Base-by-base conservation (phyloP, 2,329 filamentous ascomycete genomes). In the Shiraia sp. region DNA sequence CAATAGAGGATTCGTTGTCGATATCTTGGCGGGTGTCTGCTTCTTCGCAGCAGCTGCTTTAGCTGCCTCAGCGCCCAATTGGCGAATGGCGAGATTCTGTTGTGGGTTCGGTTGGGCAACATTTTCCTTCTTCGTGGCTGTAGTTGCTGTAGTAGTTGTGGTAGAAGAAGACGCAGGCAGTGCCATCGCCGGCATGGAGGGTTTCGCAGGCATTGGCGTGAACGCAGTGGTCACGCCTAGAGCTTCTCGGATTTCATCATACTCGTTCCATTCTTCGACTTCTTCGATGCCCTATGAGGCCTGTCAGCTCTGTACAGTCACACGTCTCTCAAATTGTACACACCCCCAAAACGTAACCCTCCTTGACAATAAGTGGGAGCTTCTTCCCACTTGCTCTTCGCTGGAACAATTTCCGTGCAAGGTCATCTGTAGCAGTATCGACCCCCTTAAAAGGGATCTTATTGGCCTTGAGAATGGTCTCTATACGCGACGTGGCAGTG, bases 251-350 rank as follows among this genome's bases (percentile, higher is more conserved):
- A 99, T 81, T 73, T 97, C 92, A 71, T 90, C 90, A 71, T 95
- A 96, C 70, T 99, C 93, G 75, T 99, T 99, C 93, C 92, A 97
- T 68, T 99, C 93, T 72, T 99, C 93, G 51, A 97, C 83, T 71
- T 97, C 86, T 51, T 92, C 87, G 35, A 96, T 79, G 68, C 96
- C 93, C 91, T 96, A 17, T 16, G 13, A 7, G 15, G 14, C 10
- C n/a, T 14, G 29, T 51, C 48, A 52, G 43, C 42, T 12, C 22
- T 25, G 4, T 35, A 23, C 10, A 2, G 31, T 12, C 23, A 31
- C 16, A 9, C 14, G 9, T 8, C 28, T 29, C 14, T 14, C 6
- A 6, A 7, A 8, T 2, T 23, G 14, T 46, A 82, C 88, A 63
- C 79, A 96, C 91, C 42, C 89, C 93, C 38, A 99, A 70, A 13